Conservation (phyloP, 2,329 filamentous ascomycete genomes). For the Colletotrichum agaves region DNA sequence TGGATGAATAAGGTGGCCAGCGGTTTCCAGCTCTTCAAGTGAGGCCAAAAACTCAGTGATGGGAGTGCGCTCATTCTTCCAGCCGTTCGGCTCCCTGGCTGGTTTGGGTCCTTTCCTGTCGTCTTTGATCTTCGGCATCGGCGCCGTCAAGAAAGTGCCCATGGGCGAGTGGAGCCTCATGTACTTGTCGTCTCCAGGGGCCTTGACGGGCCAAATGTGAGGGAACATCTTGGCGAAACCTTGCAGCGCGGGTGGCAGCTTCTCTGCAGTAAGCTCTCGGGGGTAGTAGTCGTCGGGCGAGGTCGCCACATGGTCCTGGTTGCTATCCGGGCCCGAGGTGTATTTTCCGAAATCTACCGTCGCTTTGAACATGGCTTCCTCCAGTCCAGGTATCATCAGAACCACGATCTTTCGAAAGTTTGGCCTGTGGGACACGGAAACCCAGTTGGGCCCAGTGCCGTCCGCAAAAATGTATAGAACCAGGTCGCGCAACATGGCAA, state of each 20-base stretch:
- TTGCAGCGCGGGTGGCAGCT: constrained; percentile 65
- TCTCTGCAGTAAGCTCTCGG: constrained; percentile 60
- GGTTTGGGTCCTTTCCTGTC: constrained; percentile 68
- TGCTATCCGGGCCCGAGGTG: constrained; percentile 42
- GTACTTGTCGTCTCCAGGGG: constrained; percentile 85
- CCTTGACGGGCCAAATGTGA: constrained; percentile 88
- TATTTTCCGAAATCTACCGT: constrained; percentile 61
- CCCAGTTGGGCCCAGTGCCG: constrained; percentile 72
- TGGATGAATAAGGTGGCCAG: constrained; percentile 87
- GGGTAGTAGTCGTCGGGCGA: constrained; percentile 71
- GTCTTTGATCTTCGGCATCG: constrained; percentile 72
- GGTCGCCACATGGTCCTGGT: constrained; percentile 47
- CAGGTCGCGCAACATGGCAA: constrained; percentile 71
- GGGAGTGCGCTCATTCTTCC: constrained; percentile 80
- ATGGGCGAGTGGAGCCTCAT: constrained; percentile 88
- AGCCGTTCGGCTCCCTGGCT: constrained; percentile 71
- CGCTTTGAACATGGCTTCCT: constrained; percentile 87
- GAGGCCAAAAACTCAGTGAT: constrained; percentile 83
- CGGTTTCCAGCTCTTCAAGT: constrained; percentile 79
- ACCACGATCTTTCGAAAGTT: constrained; percentile 83
- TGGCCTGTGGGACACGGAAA: constrained; percentile 70
- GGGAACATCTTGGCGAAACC: constrained; percentile 85
- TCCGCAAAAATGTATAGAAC: constrained; percentile 76
- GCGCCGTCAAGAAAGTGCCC: constrained; percentile 82
- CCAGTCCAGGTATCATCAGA: constrained; percentile 91